Conservation (phyloP, 2,329 filamentous ascomycete species). For the Byssochlamys sp. region DNA sequence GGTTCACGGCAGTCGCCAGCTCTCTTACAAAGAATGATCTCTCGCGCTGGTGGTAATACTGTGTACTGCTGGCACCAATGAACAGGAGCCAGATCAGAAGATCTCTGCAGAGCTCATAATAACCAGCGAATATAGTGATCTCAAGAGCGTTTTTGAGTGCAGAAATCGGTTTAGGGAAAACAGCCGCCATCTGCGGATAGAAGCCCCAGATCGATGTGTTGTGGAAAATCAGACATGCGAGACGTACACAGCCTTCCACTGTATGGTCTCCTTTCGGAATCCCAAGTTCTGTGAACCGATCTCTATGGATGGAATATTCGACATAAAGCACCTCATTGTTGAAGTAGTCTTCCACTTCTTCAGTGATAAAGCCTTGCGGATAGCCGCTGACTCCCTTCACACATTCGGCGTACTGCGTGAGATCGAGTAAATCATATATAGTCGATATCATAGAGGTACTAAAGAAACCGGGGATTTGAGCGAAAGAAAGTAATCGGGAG, state of each 20-base stretch:
- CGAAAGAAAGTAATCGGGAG: conserved; percentile 23
- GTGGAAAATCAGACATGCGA: conserved; percentile 30
- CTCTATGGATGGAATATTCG: conserved; percentile 27
- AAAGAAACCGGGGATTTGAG: conserved; percentile 27
- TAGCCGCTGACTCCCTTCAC: conserved; percentile 21
- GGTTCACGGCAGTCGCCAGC: conserved; percentile 17
- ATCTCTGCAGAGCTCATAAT: conserved; percentile 23
- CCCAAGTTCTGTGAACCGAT: conserved; percentile 27
- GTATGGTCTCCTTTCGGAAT: conserved; percentile 26
- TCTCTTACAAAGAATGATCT: conserved; percentile 24
- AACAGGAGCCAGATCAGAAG: conserved; percentile 30
- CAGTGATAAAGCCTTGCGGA: conserved; percentile 18
- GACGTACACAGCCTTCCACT: conserved; percentile 30
- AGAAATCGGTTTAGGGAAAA: conserved; percentile 26
- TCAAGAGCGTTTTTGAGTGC: conserved; percentile 24
- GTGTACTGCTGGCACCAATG: conserved; percentile 22
- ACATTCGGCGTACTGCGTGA: conserved; percentile 30
- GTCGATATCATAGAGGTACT: conserved; percentile 19
- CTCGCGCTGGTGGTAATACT: conserved; percentile 4
- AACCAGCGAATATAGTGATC: conserved; percentile 21
- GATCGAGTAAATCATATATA: conserved; percentile 26
- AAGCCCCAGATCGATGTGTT: conserved; percentile 32
- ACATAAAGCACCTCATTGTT: conserved; percentile 31
- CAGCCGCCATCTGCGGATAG: conserved; percentile 25
- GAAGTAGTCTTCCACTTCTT: conserved; percentile 30